phyloP scores from a whole-genome alignment of 305 asterid genomes.

The Solanum chacoense region DNA sequence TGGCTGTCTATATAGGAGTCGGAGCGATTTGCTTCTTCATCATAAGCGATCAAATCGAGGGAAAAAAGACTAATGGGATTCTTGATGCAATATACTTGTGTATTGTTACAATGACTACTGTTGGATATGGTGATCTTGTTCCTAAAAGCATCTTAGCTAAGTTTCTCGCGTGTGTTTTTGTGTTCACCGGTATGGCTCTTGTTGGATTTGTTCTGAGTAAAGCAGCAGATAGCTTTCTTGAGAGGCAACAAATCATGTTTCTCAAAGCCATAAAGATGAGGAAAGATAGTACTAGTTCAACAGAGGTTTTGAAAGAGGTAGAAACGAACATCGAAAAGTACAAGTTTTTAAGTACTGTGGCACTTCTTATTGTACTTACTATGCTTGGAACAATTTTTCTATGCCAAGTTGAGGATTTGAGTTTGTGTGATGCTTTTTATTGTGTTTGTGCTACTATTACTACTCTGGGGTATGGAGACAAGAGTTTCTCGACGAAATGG shows the following conservation, averaged over 20 bases:
- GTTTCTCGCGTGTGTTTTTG: constrained; percentile 46
- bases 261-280: constrained; percentile 42
- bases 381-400: constrained; percentile 37
- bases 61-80: constrained; percentile 50
- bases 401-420: constrained; percentile 34
- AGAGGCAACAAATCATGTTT: constrained; percentile 48
- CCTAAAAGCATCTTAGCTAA: constrained; percentile 45
- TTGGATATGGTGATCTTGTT: constrained; percentile 77
- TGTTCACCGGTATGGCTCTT: constrained; percentile 57
- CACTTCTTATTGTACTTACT: constrained; percentile 26
- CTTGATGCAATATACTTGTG: constrained; percentile 62
- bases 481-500: constrained; percentile 51
- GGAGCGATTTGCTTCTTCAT: constrained; percentile 52
- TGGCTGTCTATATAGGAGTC: constrained; percentile 30
- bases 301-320: constrained; percentile 37
- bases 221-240: constrained; percentile 60
- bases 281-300: constrained; percentile 17
- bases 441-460: constrained; percentile 62
- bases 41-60: constrained; percentile 44
- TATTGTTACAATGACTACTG: constrained; percentile 82
- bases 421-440: constrained; percentile 53
- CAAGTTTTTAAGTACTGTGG: constrained; percentile 27
- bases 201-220: constrained; percentile 61
- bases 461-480: constrained; percentile 74
- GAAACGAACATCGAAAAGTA: constrained; percentile 38